Evolutionary conservation across 163 green algal species (phyloP).

Genomic region (Chlorella variabilis): DNA sequence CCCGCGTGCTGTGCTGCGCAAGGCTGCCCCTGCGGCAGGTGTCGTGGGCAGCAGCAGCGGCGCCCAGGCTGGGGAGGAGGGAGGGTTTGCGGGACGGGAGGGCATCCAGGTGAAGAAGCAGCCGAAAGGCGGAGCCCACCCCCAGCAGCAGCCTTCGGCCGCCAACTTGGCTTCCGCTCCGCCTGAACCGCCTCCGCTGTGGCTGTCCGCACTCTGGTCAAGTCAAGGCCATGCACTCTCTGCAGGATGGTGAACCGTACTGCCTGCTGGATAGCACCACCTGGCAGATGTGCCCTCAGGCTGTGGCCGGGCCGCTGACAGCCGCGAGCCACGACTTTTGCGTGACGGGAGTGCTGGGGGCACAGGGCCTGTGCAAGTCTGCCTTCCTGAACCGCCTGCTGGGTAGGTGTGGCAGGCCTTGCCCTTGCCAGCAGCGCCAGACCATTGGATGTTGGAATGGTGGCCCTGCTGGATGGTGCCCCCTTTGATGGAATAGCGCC

Average conservation of each 20-base stretch:
- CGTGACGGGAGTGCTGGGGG: slow-evolving; percentile 20
- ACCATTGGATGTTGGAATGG: too few relatives aligned
- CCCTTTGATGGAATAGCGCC: too few relatives aligned
- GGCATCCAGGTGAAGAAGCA: too few relatives aligned
- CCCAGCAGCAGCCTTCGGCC: too few relatives aligned
- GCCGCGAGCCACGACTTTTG: neutral
- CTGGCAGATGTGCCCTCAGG: neutral
- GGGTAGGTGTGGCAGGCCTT: slow-evolving; percentile 2
- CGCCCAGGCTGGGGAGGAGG: neutral
- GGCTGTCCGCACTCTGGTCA: too few relatives aligned
- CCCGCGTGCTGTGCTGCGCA: neutral
- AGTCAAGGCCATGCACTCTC: too few relatives aligned
- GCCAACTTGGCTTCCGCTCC: too few relatives aligned
- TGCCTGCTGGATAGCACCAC: slow-evolving; percentile 1
- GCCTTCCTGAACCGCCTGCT: slow-evolving; percentile 17
- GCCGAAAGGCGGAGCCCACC: too few relatives aligned
- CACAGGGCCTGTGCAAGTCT: slow-evolving; percentile 13
- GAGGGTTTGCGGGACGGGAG: too few relatives aligned
- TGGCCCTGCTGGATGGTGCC: too few relatives aligned
- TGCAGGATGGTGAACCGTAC: neutral
- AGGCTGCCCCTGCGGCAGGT: neutral
- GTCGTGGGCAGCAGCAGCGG: neutral
- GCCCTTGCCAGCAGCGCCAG: too few relatives aligned
- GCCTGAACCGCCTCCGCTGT: neutral
- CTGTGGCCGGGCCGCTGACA: neutral